These are phyloP conservation scores for Cystobasidium ongulense DNA, from an alignment of 768 basidiomycete species.

Conservation along the genomic window DNA sequence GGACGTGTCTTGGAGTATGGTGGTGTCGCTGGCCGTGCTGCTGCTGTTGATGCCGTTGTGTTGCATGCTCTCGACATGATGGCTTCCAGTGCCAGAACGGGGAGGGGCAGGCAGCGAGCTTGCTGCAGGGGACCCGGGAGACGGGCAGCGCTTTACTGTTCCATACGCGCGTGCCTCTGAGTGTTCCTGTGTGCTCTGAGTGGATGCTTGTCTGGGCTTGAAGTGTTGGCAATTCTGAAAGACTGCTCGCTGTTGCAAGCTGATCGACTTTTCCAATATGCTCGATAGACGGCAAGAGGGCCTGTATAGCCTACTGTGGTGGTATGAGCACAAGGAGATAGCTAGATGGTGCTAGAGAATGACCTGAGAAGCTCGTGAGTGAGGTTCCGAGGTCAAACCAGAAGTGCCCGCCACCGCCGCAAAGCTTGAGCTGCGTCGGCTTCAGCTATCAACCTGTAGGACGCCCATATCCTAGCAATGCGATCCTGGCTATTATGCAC, in stretches of 20 bases:
- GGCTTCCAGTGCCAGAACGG: conserved; percentile 6
- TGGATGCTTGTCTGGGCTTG: too few species aligned
- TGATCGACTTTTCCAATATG: not conserved
- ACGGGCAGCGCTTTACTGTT: not conserved
- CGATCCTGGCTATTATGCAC: too few species aligned
- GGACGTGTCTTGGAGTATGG: not conserved
- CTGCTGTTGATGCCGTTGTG: not conserved
- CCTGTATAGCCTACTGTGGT: too few species aligned
- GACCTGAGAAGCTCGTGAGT: too few species aligned
- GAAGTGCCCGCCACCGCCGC: too few species aligned
- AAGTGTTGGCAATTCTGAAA: not conserved
- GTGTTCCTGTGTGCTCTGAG: not conserved
- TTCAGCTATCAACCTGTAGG: too few species aligned
- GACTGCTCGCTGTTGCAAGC: not conserved
- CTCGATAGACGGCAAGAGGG: too few species aligned
- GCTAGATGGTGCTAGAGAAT: too few species aligned
- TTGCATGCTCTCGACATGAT: not conserved
- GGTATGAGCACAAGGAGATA: too few species aligned
- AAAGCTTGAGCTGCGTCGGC: too few species aligned
- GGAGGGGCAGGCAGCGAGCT: not conserved
- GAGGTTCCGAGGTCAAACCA: too few species aligned
- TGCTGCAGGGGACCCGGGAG: not conserved
- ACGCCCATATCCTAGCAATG: too few species aligned
- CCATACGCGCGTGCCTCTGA: not conserved
- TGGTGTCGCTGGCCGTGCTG: not conserved